phyloP scores from a whole-genome alignment of 1,139 yeast species.

The Pneumocystis carinii region DNA sequence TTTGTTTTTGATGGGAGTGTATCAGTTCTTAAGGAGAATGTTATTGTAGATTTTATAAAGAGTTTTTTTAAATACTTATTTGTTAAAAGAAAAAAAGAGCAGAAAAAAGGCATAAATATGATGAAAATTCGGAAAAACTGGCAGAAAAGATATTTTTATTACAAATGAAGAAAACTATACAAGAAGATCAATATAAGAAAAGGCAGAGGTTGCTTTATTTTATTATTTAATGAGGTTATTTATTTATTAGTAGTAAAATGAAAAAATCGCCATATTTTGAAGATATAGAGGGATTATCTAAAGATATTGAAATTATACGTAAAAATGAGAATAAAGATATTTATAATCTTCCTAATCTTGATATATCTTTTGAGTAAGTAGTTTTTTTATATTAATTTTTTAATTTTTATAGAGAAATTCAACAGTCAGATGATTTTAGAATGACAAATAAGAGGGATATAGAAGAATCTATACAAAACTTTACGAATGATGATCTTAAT shows the following conservation, averaged over 20 bases:
- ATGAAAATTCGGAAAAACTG: constrained; percentile 54
- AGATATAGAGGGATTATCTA: background rate
- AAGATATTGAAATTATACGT: background rate
- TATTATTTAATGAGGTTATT: background rate
- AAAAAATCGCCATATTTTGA: background rate
- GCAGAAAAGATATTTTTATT: constrained; percentile 71
- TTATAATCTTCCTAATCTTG: background rate
- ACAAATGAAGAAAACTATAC: constrained; percentile 53
- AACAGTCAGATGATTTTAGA: background rate
- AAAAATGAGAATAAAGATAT: background rate
- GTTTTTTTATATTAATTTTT: background rate
- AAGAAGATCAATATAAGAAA: constrained; percentile 16
- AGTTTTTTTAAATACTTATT: background rate
- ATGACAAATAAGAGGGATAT: background rate
- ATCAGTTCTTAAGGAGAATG: constrained; percentile 64
- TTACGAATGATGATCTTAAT: constrained; percentile 23
- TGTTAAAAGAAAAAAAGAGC: constrained; percentile 34
- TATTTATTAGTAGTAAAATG: background rate
- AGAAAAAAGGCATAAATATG: constrained; percentile 58
- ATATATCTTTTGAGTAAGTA: background rate
- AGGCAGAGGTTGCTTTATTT: constrained; percentile 17
- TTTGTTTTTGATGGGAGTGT: constrained; percentile 98
- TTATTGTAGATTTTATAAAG: constrained; percentile 29
- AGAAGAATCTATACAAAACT: constrained; percentile 8
- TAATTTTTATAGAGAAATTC: background rate